Base-by-base conservation (phyloP, 129 eudicot genomes). In the Ambrosia artemisiifolia region DNA sequence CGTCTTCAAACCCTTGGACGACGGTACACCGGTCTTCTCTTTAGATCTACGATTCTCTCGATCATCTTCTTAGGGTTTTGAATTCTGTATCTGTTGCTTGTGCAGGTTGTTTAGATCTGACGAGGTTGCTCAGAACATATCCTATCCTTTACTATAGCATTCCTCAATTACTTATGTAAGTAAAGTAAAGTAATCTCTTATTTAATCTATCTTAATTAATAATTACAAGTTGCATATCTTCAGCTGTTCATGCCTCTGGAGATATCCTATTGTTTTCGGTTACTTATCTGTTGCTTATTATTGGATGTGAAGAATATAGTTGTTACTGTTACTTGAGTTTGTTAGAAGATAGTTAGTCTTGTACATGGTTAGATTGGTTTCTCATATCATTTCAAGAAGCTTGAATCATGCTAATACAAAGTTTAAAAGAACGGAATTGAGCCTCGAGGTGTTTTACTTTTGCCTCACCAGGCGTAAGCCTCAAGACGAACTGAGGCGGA, bases 31-130 rank as follows among this genome's bases (percentile, higher is more conserved):
- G 16, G 54, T 19, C 40, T 57, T 57, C 64, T 3, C 35, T 28
- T 60, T 10, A 33, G 18, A 69, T 69, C 63, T 17, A 48, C 38
- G 8, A 34, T 69, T 50, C 20, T 17, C 33, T 51, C 49, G 17
- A 64, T 18, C 70, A 17, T 30, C 43, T 42, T 12, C 12, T 50
- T 50, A 49, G 59, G 60, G 60, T 16, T 67, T 68, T 34, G n/a
- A 34, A 11, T 11, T 63, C 51, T 35, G 35, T 33, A 33, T n/a
- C 51, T 53, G 74, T 30, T 69, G 47, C 49, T 3, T 50, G 1
- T 48, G 74, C 74, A 69, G 74, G 63, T 50, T 33, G 17, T 16
- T 33, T 51, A 34, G 49, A 69, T 69, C 19, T 48, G 18, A 34
- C 57, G 57, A 28, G 42, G 14, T 66, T 46, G 40, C 70, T 65